Conservation (phyloP, 768 basidiomycete genomes). For the Rhodosporidiobolus sp. region DNA sequence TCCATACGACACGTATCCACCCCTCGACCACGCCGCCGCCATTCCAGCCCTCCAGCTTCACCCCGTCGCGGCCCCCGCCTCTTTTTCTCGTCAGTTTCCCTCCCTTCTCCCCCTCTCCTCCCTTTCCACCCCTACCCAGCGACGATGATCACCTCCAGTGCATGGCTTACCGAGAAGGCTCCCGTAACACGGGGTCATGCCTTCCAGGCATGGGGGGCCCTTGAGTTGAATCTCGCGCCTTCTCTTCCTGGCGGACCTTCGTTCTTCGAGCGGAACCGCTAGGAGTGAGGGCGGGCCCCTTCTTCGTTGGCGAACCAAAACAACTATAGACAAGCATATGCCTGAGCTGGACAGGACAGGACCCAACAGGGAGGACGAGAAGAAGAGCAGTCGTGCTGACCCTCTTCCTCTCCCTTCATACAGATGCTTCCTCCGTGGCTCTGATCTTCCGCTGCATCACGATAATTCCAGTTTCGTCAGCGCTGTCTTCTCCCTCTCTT, state of each 20-base stretch:
- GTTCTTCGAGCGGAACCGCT: too few relatives aligned
- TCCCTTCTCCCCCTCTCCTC: neutral
- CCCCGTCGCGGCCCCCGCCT: neutral
- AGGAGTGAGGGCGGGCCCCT: neutral
- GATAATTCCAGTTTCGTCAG: too few relatives aligned
- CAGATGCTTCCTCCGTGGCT: too few relatives aligned
- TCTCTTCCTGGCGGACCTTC: neutral
- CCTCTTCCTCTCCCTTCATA: too few relatives aligned
- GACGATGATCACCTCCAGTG: neutral
- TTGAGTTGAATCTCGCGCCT: neutral
- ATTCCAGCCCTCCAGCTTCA: too few relatives aligned
- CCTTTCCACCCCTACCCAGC: neutral
- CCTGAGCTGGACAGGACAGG: neutral
- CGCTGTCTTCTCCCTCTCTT: too few relatives aligned
- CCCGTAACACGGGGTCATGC: too few relatives aligned
- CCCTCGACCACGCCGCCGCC: too few relatives aligned
- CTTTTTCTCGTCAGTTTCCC: neutral
- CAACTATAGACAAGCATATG: constrained; percentile 24
- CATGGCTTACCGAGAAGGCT: constrained; percentile 16
- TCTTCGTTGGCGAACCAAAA: neutral
- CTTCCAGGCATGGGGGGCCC: neutral
- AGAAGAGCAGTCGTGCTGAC: too few relatives aligned
- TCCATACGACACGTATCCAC: too few relatives aligned
- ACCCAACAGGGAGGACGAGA: too few relatives aligned
- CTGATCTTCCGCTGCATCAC: too few relatives aligned